A percentile compares a stretch with the other conserved stretches of the same genome.
These are phyloP conservation scores for Fraxinus platypoda DNA, from an alignment of 305 asterid genomes.

Conservation along the genomic window DNA sequence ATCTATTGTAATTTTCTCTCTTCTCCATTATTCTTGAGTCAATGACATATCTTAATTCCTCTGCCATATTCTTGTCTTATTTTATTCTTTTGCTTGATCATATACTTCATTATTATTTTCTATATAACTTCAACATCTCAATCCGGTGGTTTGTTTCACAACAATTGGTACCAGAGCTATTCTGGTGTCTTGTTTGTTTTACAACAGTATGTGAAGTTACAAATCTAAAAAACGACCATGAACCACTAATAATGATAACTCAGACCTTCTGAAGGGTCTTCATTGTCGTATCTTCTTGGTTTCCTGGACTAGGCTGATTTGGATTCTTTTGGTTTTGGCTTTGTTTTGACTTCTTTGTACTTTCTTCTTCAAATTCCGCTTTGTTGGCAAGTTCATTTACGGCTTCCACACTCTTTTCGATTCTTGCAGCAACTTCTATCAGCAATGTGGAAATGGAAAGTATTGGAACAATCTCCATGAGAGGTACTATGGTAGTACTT, in stretches of 20 bases:
- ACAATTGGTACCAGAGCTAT: too few species aligned
- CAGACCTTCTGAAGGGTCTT: conserved; percentile 47
- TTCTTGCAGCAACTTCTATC: conserved; percentile 64
- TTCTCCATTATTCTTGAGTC: too few species aligned
- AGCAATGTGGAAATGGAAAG: conserved; percentile 53
- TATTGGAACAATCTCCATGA: conserved; percentile 56
- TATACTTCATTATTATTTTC: too few species aligned
- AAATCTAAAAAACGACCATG: background rate
- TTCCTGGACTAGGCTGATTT: conserved; percentile 24
- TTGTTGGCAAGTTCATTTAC: conserved; percentile 49
- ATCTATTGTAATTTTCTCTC: too few species aligned
- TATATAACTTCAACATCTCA: too few species aligned
- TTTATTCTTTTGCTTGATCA: too few species aligned
- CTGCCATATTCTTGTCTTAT: too few species aligned
- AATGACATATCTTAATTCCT: too few species aligned
- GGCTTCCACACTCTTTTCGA: conserved; percentile 42
- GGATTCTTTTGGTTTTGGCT: conserved; percentile 15
- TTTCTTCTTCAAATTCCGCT: conserved; percentile 52
- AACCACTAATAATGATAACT: conserved; percentile 16
- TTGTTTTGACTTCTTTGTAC: conserved; percentile 30
- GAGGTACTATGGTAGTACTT: conserved; percentile 24
- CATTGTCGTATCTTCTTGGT: conserved; percentile 37
- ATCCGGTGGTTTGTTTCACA: too few species aligned
- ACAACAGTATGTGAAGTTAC: background rate
- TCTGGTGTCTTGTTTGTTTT: too few species aligned